phyloP scores from a whole-genome alignment of 768 basidiomycete genomes.

The Podaxis mareebaensis region DNA sequence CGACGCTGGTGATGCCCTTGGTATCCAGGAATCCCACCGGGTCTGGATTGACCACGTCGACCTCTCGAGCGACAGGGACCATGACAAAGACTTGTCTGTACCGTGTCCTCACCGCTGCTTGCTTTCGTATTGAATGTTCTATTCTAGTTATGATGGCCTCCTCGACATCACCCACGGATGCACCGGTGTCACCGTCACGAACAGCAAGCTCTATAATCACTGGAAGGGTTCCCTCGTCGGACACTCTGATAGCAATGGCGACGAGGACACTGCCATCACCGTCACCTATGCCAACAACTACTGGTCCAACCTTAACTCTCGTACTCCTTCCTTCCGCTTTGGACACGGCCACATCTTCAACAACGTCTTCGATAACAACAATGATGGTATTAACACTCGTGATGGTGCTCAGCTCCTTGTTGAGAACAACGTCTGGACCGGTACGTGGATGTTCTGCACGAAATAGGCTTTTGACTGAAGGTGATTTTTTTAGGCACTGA shows the following conservation, averaged over 20 bases:
- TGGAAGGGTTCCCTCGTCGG: constrained; percentile 47
- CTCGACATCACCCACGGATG: constrained; percentile 46
- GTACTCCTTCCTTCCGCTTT: constrained; percentile 47
- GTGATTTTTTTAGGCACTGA: constrained; percentile 23
- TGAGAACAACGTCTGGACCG: constrained; percentile 48
- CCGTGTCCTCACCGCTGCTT: background rate
- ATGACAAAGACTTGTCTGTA: constrained; percentile 42
- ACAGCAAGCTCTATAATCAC: constrained; percentile 43
- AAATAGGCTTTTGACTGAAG: constrained; percentile 8
- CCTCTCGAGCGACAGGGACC: constrained; percentile 44
- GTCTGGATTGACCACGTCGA: constrained; percentile 51
- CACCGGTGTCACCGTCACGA: constrained; percentile 43
- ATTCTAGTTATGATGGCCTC: constrained; percentile 42
- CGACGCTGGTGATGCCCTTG: constrained; percentile 44
- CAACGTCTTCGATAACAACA: constrained; percentile 43
- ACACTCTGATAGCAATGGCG: constrained; percentile 39
- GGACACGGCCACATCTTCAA: constrained; percentile 49
- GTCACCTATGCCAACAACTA: constrained; percentile 46
- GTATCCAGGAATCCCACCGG: constrained; percentile 37
- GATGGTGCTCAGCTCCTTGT: constrained; percentile 47
- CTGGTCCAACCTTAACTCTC: constrained; percentile 43
- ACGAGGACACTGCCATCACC: constrained; percentile 38
- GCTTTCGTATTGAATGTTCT: background rate
- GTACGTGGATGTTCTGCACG: constrained; percentile 19
- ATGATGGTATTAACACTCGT: constrained; percentile 45